Base-by-base conservation (phyloP, 2,329 filamentous ascomycete species). In the Aspergillus felis region DNA sequence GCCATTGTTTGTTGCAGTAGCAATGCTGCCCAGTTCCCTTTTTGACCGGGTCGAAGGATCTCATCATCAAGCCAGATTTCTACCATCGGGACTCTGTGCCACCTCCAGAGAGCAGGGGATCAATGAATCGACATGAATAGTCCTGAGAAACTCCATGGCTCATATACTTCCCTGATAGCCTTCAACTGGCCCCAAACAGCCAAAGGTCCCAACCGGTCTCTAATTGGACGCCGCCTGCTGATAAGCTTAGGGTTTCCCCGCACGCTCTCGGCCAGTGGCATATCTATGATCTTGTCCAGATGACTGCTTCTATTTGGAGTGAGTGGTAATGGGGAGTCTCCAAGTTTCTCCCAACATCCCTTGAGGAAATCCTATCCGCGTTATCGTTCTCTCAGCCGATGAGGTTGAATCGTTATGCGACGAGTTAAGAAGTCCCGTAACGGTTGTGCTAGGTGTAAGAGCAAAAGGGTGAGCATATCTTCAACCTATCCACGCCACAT, bases 341-440 rank as follows among this genome's bases (percentile, higher is more conserved):
- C 8, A 14, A 20, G 42, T 56, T 38, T 14, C 42, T 32, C 32
- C 28, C 35, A 44, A 32, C 17, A 41, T 38, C 53, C 32, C 12
- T 42, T n/a, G 41, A 51, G 52, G 50, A 38, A 24, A n/a, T 6
- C 24, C 10, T 46, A 25, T 25, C 51, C 35, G 28, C 57, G 50
- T 71, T 62, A 75, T 67, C 14, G 68, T 72, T 9, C 76, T 66
- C 75, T 76, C 78, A 7, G 57, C 55, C 58, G 78, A 76, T 29
- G 71, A 70, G 60, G 74, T 77, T 52, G 70, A 71, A 55, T 78
- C 42, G 80, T 60, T 62, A 76, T 76, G 73, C 69, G 73, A 52
- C 67, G 73, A 57, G 74, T 76, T 42, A 76, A 74, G 64, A 76
- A 76, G 56, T 76, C 73, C 51, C 71, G 74, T n/a, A 74, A 75